Percentiles rank a stretch among this genome's conserved stretches.
phyloP scores from a whole-genome alignment of 768 basidiomycete species.

The Lentinula raphanica region DNA sequence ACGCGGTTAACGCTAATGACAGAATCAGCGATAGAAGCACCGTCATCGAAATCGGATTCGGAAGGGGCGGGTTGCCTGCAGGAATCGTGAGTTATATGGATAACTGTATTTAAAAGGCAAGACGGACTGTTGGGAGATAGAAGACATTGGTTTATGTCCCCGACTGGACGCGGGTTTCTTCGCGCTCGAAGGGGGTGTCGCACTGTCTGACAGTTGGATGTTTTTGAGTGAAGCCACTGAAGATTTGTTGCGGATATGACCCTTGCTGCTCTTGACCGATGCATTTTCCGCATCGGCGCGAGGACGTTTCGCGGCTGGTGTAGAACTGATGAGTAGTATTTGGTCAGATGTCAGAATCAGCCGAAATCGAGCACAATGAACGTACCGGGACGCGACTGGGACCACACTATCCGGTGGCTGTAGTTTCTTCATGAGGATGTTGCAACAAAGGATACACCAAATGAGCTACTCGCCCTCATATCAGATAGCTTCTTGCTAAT shows the following conservation, averaged over 20 bases:
- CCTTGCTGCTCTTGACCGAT: slow-evolving; percentile 19
- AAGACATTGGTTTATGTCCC: slow-evolving; percentile 12
- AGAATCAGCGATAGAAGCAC: slow-evolving; percentile 51
- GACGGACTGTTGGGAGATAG: slow-evolving; percentile 1
- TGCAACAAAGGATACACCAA: neutral
- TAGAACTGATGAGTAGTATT: slow-evolving; percentile 15
- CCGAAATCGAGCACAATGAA: neutral
- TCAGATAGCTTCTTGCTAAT: slow-evolving; percentile 1
- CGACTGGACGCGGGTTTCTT: slow-evolving; percentile 14
- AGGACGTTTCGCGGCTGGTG: slow-evolving; percentile 24
- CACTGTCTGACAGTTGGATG: slow-evolving; percentile 9
- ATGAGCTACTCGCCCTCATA: slow-evolving; percentile 1
- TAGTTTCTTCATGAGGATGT: neutral
- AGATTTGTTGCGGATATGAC: slow-evolving; percentile 19
- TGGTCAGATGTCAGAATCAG: neutral
- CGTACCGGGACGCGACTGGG: neutral
- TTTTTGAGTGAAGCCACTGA: slow-evolving; percentile 29
- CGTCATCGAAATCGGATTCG: slow-evolving; percentile 43
- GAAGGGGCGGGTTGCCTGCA: neutral
- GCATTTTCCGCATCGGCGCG: slow-evolving; percentile 10
- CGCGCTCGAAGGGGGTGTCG: slow-evolving; percentile 13
- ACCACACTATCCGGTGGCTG: slow-evolving; percentile 4
- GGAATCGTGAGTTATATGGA: neutral
- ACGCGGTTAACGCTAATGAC: slow-evolving; percentile 33
- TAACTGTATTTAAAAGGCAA: neutral